Base-by-base conservation (phyloP, 345 rosid genomes). In the Eucalyptus marginata region DNA sequence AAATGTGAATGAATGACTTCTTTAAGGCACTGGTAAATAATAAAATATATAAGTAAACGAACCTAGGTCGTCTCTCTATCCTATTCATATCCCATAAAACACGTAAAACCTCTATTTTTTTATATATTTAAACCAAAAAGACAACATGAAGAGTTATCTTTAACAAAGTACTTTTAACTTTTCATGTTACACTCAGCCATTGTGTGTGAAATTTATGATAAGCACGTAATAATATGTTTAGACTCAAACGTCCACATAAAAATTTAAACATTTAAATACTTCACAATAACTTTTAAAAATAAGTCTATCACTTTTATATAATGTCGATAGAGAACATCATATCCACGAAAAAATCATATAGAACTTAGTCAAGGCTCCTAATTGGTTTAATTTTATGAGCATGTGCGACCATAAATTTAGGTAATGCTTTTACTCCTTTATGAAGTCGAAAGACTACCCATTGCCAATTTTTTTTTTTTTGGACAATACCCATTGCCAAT, bases 311-410 rank as follows among this genome's bases (percentile, higher is more conserved):
- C 80, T 68, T 68, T 68, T 33, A 31, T 31, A 68, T 31, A 64
- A 13, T 64, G 0, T n/a, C 31, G 33, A 62, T 13, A 12, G 14
- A 27, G 17, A 62, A 62, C 29, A 29, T 13, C 33, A 13, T 13
- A 62, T 62, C 9, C 33, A 62, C 3, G 4, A 18, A 6, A 29
- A 13, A 27, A 62, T 62, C 17, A 29, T 29, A 29, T 62, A 6
- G 4, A 62, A 62, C 16, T 0, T 6, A 2, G 8, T 62, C 1
- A 1, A n/a, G 40, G 33, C 6, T 52, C 10, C 24, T 52, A 18
- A 52, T 7, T 7, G 9, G 20, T 52, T 52, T 52, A 52, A 52
- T 52, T 52, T 18, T 52, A 52, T 18, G 4, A 52, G 5, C 36
- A 14, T n/a, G 76, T 64, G 76, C 6, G 5, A n/a, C 20, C 76